These are phyloP conservation scores for Pisolithus microcarpus DNA, from an alignment of 768 basidiomycete species.

Conservation along the genomic window DNA sequence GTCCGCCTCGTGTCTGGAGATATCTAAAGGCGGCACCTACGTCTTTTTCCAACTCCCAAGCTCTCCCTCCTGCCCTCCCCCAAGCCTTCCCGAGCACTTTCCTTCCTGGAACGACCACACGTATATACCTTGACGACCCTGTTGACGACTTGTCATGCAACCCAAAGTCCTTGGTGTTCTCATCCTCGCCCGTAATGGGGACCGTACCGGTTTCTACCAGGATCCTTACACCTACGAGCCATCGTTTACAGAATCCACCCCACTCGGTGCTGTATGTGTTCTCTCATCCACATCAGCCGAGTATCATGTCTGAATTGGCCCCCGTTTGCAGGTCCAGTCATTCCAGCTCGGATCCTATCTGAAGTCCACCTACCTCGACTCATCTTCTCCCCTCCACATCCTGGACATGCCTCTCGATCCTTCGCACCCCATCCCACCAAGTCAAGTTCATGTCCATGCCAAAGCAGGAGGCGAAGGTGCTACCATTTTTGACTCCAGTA, in stretches of 20 bases:
- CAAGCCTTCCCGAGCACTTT: neutral
- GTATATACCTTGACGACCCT: neutral
- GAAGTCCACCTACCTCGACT: constrained; percentile 60
- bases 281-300: neutral
- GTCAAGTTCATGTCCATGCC: constrained; percentile 65
- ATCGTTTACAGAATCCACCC: constrained; percentile 61
- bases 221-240: constrained; percentile 63
- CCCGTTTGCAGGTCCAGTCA: constrained; percentile 48
- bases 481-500: constrained; percentile 77
- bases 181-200: constrained; percentile 70
- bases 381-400: constrained; percentile 60
- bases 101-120: neutral
- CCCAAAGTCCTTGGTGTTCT: constrained; percentile 61
- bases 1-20: constrained; percentile 19
- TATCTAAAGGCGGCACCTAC: constrained; percentile 23
- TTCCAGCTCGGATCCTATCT: constrained; percentile 55
- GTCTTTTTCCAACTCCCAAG: constrained; percentile 4
- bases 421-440: constrained; percentile 51
- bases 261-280: constrained; percentile 59
- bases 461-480: constrained; percentile 78
- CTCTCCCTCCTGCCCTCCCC: constrained; percentile 4
- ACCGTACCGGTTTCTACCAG: constrained; percentile 62
- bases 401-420: constrained; percentile 58
- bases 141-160: constrained; percentile 16
- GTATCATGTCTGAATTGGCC: too few species aligned